phyloP scores from a whole-genome alignment of 306 rosid species.

The Acacia melanoxylon region DNA sequence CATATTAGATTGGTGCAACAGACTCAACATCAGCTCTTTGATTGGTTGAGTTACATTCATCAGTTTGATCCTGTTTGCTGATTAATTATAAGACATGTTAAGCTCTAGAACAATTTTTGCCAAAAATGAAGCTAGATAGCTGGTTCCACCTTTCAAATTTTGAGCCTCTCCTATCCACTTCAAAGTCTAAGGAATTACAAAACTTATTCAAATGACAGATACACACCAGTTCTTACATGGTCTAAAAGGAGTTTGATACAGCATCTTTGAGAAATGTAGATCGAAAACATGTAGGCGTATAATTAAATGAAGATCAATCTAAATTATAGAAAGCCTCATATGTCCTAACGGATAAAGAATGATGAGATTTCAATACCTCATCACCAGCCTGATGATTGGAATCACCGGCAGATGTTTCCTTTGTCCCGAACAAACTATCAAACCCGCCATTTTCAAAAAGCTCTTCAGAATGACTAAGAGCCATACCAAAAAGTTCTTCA shows the following conservation, averaged over 20 bases:
- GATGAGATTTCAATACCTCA: constrained; percentile 61
- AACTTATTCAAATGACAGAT: not conserved
- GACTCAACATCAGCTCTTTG: constrained; percentile 12
- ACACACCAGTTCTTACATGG: not conserved
- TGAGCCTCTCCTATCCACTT: not conserved
- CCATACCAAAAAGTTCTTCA: constrained; percentile 80
- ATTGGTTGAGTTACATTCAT: not conserved
- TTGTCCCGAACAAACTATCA: constrained; percentile 80
- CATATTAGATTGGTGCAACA: too few species aligned
- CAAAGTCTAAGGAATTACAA: not conserved
- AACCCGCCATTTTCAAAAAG: constrained; percentile 90
- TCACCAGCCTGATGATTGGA: constrained; percentile 63
- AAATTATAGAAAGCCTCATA: constrained; percentile 15
- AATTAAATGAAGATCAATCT: not conserved
- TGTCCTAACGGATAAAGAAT: constrained; percentile 14
- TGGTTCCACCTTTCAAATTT: not conserved
- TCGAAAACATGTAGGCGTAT: not conserved
- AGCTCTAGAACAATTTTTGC: not conserved
- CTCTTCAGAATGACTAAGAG: constrained; percentile 78
- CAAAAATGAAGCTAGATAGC: not conserved
- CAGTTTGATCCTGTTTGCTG: constrained; percentile 1
- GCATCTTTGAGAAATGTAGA: not conserved
- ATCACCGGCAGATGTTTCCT: constrained; percentile 58
- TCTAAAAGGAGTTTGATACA: constrained; percentile 12
- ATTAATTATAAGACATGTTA: not conserved